Conservation (phyloP, 1,284 basidiomycete species). For the Ceratorhiza oryzae-sativae region DNA sequence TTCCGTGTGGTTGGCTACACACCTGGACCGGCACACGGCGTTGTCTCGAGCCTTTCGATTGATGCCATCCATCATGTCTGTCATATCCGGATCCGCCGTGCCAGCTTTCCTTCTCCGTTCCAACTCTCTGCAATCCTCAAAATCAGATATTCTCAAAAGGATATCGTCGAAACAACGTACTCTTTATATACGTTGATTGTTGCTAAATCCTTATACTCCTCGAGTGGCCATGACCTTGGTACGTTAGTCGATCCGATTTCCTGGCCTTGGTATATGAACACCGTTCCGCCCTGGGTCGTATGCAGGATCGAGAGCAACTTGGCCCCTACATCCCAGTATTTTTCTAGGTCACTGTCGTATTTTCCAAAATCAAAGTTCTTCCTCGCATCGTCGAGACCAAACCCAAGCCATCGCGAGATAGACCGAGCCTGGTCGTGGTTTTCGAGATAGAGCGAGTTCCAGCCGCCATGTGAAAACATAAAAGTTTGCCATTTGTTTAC, state of each 20-base stretch:
- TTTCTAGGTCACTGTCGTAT: slow-evolving; percentile 36
- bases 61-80: slow-evolving; percentile 62
- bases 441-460: slow-evolving; percentile 72
- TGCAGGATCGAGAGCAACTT: slow-evolving; percentile 72
- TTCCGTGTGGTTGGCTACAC: slow-evolving; percentile 26
- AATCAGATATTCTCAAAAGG: slow-evolving; percentile 39
- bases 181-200: slow-evolving; percentile 59
- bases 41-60: slow-evolving; percentile 74
- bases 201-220: slow-evolving; percentile 74
- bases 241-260: slow-evolving; percentile 76
- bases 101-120: slow-evolving; percentile 55
- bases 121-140: slow-evolving; percentile 46
- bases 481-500: slow-evolving; percentile 67
- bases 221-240: slow-evolving; percentile 68
- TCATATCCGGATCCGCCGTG: slow-evolving; percentile 59
- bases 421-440: slow-evolving; percentile 72
- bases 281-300: slow-evolving; percentile 67
- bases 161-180: slow-evolving; percentile 48
- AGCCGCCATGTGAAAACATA: slow-evolving; percentile 64
- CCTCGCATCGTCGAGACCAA: slow-evolving; percentile 62
- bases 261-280: slow-evolving; percentile 78
- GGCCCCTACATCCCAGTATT: slow-evolving; percentile 63
- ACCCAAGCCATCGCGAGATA: slow-evolving; percentile 60
- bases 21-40: slow-evolving; percentile 71
- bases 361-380: slow-evolving; percentile 15